These are phyloP conservation scores for Corymbia maculata DNA, from an alignment of 345 rosid genomes.

Conservation along the genomic window DNA sequence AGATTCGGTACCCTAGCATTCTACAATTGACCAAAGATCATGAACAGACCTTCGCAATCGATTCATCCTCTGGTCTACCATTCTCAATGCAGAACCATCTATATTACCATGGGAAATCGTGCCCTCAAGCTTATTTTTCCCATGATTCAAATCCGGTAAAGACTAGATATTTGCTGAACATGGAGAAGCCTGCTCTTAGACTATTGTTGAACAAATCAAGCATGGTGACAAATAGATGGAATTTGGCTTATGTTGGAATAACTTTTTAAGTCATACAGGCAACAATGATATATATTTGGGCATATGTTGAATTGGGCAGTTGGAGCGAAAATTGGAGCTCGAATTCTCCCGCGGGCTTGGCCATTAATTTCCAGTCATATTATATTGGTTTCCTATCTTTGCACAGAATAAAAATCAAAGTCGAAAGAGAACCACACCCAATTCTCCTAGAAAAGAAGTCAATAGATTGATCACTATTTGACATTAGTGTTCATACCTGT, in stretches of 20 bases:
- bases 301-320: background rate
- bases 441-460: too few relatives aligned
- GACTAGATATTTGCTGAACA: background rate
- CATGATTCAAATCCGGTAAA: background rate
- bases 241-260: background rate
- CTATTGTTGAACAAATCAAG: background rate
- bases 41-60: background rate
- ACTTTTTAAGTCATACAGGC: background rate
- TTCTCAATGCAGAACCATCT: background rate
- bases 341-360: too few relatives aligned
- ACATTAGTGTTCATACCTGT: too few relatives aligned
- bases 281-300: background rate
- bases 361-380: too few relatives aligned
- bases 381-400: too few relatives aligned
- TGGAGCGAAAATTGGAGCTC: too few relatives aligned
- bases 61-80: background rate
- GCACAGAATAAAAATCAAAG: too few relatives aligned
- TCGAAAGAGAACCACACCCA: too few relatives aligned
- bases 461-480: too few relatives aligned
- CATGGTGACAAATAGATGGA: background rate
- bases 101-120: background rate
- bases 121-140: background rate
- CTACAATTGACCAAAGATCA: background rate
- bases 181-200: background rate
- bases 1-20: background rate